These are phyloP conservation scores for Saturnispora saitoi DNA, from an alignment of 805 yeast species.

Conservation along the genomic window DNA sequence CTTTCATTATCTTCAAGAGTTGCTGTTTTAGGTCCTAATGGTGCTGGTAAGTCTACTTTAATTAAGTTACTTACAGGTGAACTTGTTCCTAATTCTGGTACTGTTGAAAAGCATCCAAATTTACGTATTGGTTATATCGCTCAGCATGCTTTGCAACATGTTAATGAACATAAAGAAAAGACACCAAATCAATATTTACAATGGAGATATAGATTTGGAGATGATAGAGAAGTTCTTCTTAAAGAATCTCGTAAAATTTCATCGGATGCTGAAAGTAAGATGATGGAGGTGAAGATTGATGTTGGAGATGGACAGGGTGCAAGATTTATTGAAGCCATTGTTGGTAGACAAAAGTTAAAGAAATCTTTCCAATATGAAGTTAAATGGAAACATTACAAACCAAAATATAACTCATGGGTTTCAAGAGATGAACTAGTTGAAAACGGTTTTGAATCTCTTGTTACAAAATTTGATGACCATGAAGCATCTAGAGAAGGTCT, in stretches of 20 bases:
- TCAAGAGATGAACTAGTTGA: conserved; percentile 73
- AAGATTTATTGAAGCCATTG: conserved; percentile 85
- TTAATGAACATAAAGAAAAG: conserved; percentile 93
- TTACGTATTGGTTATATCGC: conserved; percentile 98
- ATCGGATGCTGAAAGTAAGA: conserved; percentile 59
- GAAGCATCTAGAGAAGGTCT: conserved; percentile 99
- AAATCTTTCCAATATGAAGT: conserved; percentile 95
- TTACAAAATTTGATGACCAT: conserved; percentile 96
- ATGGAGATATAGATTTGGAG: conserved; percentile 98
- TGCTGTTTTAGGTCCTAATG: conserved; percentile 94
- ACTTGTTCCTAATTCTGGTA: conserved; percentile 75
- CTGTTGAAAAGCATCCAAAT: conserved; percentile 95
- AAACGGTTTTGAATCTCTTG: conserved; percentile 82
- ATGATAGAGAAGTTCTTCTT: conserved; percentile 90
- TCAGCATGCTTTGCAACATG: conserved; percentile 96
- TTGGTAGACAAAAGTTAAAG: conserved; percentile 95
- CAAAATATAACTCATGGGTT: conserved; percentile 91
- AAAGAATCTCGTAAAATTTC: conserved; percentile 88
- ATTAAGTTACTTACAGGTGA: conserved; percentile 92
- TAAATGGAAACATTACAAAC: conserved; percentile 88
- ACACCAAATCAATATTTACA: conserved; percentile 96
- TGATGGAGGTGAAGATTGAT: conserved; percentile 72
- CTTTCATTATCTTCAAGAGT: conserved; percentile 92
- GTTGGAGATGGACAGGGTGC: conserved; percentile 78
- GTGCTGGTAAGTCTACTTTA: conserved; percentile 97